Conservation (phyloP, 345 rosid species). For the Eucalyptus curtisii region DNA sequence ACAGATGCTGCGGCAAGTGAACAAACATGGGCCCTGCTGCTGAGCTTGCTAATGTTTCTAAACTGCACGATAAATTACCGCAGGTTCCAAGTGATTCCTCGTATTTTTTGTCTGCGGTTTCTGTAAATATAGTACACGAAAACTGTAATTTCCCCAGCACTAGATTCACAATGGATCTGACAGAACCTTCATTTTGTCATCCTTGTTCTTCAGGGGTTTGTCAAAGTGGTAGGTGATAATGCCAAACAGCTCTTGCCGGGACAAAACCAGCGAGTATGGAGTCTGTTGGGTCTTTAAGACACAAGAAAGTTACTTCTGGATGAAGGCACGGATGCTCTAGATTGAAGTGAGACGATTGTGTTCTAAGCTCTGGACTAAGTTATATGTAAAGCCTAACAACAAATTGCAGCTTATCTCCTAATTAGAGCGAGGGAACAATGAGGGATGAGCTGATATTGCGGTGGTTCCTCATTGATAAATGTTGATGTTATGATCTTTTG, state of each 20-base stretch:
- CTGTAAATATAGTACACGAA: not conserved
- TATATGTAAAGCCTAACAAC: not conserved
- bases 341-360: not conserved
- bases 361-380: not conserved
- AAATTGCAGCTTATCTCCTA: not conserved
- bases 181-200: not conserved
- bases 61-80: not conserved
- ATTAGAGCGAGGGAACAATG: not conserved
- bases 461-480: no score
- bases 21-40: not conserved
- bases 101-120: not conserved
- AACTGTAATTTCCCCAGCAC: not conserved
- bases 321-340: not conserved
- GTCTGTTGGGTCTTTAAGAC: not conserved
- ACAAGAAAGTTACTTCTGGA: not conserved
- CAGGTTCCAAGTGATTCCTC: not conserved
- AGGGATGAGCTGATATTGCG: not conserved
- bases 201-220: not conserved
- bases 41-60: not conserved
- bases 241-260: not conserved
- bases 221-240: not conserved
- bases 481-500: not conserved
- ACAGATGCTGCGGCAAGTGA: not conserved
- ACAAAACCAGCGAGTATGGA: not conserved
- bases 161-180: not conserved